Evolutionary conservation across 495 filamentous ascomycete species (phyloP).

Genomic region (Daldinia decipiens): DNA sequence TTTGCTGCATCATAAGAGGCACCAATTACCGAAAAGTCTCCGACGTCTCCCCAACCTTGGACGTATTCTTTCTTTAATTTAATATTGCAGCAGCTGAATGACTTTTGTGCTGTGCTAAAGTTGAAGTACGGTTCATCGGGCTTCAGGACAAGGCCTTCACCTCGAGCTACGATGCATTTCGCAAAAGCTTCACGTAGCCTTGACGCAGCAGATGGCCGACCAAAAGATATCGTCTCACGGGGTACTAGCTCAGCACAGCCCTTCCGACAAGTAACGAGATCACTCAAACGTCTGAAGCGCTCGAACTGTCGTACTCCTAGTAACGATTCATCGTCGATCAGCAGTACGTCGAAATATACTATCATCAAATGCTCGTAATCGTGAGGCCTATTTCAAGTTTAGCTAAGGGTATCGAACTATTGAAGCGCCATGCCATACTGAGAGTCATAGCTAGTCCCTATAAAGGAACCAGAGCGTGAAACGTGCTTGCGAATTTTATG

Average conservation of each 20-base stretch:
- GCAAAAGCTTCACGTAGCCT: slow-evolving; percentile 71
- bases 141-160: slow-evolving; percentile 84
- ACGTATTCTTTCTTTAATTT: slow-evolving; percentile 95
- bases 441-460: slow-evolving; percentile 76
- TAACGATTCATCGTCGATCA: slow-evolving; percentile 75
- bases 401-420: slow-evolving; percentile 17
- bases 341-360: slow-evolving; percentile 79
- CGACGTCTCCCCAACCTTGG: slow-evolving; percentile 78
- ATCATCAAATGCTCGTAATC: slow-evolving; percentile 84
- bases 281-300: slow-evolving; percentile 67
- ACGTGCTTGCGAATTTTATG: slow-evolving; percentile 85
- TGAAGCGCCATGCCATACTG: slow-evolving; percentile 57
- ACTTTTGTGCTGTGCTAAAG: slow-evolving; percentile 51
- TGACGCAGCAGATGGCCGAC: slow-evolving; percentile 53
- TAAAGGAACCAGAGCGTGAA: slow-evolving; percentile 73
- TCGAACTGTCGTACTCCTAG: slow-evolving; percentile 68
- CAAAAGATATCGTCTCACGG: slow-evolving; percentile 72
- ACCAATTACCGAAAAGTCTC: slow-evolving; percentile 82
- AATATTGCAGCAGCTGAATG: slow-evolving; percentile 67
- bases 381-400: slow-evolving; percentile 60
- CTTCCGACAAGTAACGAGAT: slow-evolving; percentile 63
- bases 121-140: slow-evolving; percentile 83
- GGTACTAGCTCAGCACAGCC: slow-evolving; percentile 70
- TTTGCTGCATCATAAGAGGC: slow-evolving; percentile 71
- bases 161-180: slow-evolving; percentile 68